Base-by-base conservation (phyloP, 257 asterid genomes). In the Rhazya stricta region DNA sequence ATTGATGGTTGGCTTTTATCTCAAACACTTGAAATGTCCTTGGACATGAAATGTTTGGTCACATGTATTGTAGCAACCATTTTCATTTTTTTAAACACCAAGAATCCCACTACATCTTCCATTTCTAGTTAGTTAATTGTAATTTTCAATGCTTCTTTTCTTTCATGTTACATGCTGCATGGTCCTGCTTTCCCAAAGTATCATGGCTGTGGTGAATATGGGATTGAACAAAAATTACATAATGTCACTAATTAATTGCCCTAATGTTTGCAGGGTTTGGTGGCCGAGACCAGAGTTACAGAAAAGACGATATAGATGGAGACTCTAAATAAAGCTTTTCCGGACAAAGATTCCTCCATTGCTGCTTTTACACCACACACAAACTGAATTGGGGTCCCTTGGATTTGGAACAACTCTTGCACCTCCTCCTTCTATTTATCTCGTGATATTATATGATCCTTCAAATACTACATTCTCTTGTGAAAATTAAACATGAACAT, bases 311-410 rank as follows among this genome's bases (percentile, higher is more conserved):
- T 36, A 68, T 56, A 27, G 75, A 74, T n/a, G 37, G 73, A 67
- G 80, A 57, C 76, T 32, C 69, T 48, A 58, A 48, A 58, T 76
- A 57, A 58, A 71, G 74, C 29, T 77, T 79, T 74, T 37, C 25
- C 57, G 77, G 68, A 74, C 73, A 73, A 69, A 74, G 79, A 80
- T 85, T 80, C 83, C 84, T 41, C 72, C 79, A 23, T 72, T 67
- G 60, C 62, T 61, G 77, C 72, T 84, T 82, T 80, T 63, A 66
- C 77, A 73, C 81, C 78, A 54, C 79, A 71, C 69, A 79, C 51
- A 41, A 79, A 74, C 75, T 72, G 37, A 21, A 48, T 63, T 75
- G 80, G 88, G 83, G 37, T 65, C 85, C 79, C 42, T 5, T 29
- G 1, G 29, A 12, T 62, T 41, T 7, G 21, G 56, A 41, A 23